Percentiles rank a stretch among this genome's conserved stretches.
These are phyloP conservation scores for Acacia acuminata DNA, from an alignment of 306 rosid species.

Conservation along the genomic window DNA sequence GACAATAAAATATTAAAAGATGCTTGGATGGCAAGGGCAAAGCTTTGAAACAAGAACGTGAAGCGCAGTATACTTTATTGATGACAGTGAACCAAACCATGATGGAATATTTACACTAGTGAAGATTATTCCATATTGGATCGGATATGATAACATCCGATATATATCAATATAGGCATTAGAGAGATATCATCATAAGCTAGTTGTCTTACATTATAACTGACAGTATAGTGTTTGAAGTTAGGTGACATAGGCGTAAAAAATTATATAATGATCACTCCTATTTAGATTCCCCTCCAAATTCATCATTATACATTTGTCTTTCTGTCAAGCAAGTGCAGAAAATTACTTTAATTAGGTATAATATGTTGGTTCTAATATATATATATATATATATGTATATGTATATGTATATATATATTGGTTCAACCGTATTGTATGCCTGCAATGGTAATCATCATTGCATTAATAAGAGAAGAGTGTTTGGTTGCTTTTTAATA, in stretches of 20 bases:
- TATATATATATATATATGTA: too few relatives aligned
- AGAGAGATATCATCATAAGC: background rate
- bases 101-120: background rate
- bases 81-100: background rate
- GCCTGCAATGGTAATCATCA: too few relatives aligned
- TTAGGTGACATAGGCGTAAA: slow-evolving; percentile 45
- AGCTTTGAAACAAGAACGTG: background rate
- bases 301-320: slow-evolving; percentile 10
- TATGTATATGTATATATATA: too few relatives aligned
- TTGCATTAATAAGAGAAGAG: too few relatives aligned
- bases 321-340: slow-evolving; percentile 18
- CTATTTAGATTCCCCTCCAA: slow-evolving; percentile 29
- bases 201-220: slow-evolving; percentile 19
- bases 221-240: slow-evolving; percentile 35
- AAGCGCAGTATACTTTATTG: background rate
- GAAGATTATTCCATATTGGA: background rate
- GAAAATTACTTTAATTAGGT: background rate
- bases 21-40: background rate
- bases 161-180: background rate
- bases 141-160: background rate
- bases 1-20: slow-evolving; percentile 1
- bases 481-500: too few relatives aligned
- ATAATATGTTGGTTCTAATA: background rate
- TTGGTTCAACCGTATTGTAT: background rate
- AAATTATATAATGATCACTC: slow-evolving; percentile 27